These are phyloP conservation scores for Kodamaea jinghongensis DNA, from an alignment of 805 yeast genomes.

Conservation along the genomic window DNA sequence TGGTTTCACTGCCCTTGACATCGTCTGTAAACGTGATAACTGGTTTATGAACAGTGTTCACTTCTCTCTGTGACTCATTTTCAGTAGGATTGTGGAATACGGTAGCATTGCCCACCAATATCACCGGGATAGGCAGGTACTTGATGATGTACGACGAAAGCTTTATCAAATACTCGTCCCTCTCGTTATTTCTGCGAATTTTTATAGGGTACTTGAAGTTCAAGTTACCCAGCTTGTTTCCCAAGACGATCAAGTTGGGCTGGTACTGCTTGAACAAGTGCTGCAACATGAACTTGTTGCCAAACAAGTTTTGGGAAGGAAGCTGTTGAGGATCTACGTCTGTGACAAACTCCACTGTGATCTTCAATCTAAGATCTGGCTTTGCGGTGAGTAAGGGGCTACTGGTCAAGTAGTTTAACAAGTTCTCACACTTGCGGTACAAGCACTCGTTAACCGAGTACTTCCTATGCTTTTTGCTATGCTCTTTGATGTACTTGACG, in stretches of 20 bases:
- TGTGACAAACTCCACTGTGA: slow-evolving; percentile 39
- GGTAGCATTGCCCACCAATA: slow-evolving; percentile 33
- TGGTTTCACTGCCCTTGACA: too few species aligned
- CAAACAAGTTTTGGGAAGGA: slow-evolving; percentile 12
- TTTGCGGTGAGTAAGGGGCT: slow-evolving; percentile 14
- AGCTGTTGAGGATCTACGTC: slow-evolving; percentile 17
- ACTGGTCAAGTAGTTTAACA: slow-evolving; percentile 19
- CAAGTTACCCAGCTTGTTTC: slow-evolving; percentile 38
- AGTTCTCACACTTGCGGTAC: slow-evolving; percentile 20
- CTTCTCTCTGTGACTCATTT: slow-evolving; percentile 2
- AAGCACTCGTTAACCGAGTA: slow-evolving; percentile 14
- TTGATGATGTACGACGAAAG: slow-evolving; percentile 37
- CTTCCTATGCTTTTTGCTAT: slow-evolving; percentile 11
- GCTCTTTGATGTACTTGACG: slow-evolving; percentile 16
- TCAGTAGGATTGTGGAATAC: slow-evolving; percentile 14
- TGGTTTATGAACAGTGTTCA: background rate
- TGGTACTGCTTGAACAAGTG: slow-evolving; percentile 40
- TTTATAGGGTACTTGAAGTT: slow-evolving; percentile 42
- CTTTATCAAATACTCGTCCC: slow-evolving; percentile 32
- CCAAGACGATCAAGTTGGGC: slow-evolving; percentile 37
- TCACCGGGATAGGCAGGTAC: slow-evolving; percentile 39
- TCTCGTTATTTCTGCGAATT: slow-evolving; percentile 17
- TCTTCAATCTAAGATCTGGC: slow-evolving; percentile 26
- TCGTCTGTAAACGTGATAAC: too few species aligned
- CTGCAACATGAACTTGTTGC: slow-evolving; percentile 35